These are phyloP conservation scores for Yamadazyma sp. DNA, from an alignment of 805 yeast species.

Conservation along the genomic window DNA sequence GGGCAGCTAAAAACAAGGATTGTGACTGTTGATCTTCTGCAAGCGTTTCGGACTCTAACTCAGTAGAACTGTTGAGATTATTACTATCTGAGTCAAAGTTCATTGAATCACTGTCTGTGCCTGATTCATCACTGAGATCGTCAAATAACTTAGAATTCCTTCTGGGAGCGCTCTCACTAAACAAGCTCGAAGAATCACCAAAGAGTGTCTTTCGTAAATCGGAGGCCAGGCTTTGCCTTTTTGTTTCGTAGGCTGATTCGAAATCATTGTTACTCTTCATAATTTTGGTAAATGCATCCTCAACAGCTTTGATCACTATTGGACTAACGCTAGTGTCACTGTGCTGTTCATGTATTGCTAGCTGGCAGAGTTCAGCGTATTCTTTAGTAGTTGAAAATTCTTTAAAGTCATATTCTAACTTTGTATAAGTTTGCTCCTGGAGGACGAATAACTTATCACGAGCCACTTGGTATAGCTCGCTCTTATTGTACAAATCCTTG, in stretches of 20 bases:
- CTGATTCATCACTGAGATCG: slow-evolving; percentile 33
- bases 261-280: slow-evolving; percentile 27
- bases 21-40: slow-evolving; percentile 14
- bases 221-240: neutral
- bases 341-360: slow-evolving; percentile 15
- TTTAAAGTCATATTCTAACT: slow-evolving; percentile 43
- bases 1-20: slow-evolving; percentile 50
- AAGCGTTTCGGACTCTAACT: slow-evolving; percentile 11
- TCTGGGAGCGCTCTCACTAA: slow-evolving; percentile 6
- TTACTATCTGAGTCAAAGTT: slow-evolving; percentile 23
- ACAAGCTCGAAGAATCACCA: slow-evolving; percentile 21
- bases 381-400: slow-evolving; percentile 10
- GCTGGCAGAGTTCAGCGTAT: slow-evolving; percentile 8
- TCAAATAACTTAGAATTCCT: slow-evolving; percentile 35
- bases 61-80: slow-evolving; percentile 17
- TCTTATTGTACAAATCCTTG: slow-evolving; percentile 14
- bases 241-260: slow-evolving; percentile 6
- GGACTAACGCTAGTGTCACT: slow-evolving; percentile 18
- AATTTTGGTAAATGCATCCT: slow-evolving; percentile 64
- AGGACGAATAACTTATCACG: slow-evolving; percentile 57
- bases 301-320: slow-evolving; percentile 58
- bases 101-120: slow-evolving; percentile 32
- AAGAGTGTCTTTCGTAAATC: slow-evolving; percentile 24
- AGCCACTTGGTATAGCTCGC: slow-evolving; percentile 47
- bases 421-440: slow-evolving; percentile 53